Percentiles rank a stretch among this genome's conserved stretches.
These are phyloP conservation scores for Aurantiochytrium sp. DNA, from an alignment of 108 stramenopile genomes.

Conservation along the genomic window DNA sequence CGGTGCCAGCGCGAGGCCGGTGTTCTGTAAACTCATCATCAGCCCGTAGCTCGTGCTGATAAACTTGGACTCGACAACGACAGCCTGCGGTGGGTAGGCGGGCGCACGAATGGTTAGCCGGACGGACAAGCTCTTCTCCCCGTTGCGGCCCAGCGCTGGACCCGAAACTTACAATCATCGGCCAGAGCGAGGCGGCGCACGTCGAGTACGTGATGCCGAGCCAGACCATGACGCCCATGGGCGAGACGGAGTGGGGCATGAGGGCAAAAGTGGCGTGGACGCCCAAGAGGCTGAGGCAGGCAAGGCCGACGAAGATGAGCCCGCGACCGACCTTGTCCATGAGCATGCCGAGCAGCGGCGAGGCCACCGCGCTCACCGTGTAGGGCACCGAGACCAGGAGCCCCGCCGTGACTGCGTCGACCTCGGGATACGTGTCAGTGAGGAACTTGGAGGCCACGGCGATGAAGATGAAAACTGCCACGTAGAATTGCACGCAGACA, in stretches of 20 bases:
- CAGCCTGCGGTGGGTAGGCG: neutral
- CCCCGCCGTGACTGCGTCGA: neutral
- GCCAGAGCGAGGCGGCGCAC: conserved; percentile 18
- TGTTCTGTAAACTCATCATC: conserved; percentile 28
- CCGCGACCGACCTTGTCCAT: conserved; percentile 26
- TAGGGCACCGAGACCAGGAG: neutral
- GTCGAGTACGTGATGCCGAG: conserved; percentile 10
- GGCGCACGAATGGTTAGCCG: no score
- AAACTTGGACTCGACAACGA: neutral
- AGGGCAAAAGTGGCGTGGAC: conserved; percentile 7
- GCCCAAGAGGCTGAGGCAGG: neutral
- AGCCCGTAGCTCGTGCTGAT: conserved; percentile 7
- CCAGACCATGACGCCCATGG: conserved; percentile 23
- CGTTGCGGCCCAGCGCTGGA: no score
- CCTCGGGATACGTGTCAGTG: neutral
- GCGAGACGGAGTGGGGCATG: neutral
- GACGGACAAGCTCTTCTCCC: no score
- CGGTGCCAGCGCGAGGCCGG: neutral
- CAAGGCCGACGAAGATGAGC: neutral
- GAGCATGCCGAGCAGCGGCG: neutral
- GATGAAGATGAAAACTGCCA: conserved; percentile 17
- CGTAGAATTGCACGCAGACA: conserved; percentile 5
- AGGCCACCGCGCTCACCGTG: neutral
- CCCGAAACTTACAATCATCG: conserved; percentile 25
- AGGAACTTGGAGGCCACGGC: conserved; percentile 21